Conservation (phyloP, 768 basidiomycete genomes). For the Terana coerulea region DNA sequence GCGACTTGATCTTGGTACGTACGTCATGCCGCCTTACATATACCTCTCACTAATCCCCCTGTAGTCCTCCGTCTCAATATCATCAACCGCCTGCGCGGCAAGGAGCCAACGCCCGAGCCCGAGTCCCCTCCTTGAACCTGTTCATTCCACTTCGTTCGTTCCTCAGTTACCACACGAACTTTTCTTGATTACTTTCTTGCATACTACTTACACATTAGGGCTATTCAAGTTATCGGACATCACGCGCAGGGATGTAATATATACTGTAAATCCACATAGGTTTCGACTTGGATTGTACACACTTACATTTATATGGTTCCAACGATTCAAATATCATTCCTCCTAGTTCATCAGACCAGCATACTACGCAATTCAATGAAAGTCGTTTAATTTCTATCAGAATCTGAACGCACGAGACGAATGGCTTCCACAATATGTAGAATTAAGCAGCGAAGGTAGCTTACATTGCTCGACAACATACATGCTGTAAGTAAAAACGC, state of each 20-base stretch:
- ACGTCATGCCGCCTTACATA: too few species aligned
- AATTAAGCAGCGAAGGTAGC: conserved; percentile 9
- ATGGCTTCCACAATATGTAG: conserved; percentile 1
- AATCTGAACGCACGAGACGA: too few species aligned
- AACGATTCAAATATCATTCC: neutral
- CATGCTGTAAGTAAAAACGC: too few species aligned
- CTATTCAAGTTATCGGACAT: too few species aligned
- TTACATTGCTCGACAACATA: conserved; percentile 7
- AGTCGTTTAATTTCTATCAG: too few species aligned
- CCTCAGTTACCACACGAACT: too few species aligned
- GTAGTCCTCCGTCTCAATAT: conserved; percentile 59
- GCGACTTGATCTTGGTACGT: conserved; percentile 41
- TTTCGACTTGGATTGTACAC: too few species aligned
- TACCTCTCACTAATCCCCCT: neutral
- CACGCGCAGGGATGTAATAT: conserved; percentile 10
- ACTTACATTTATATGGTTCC: too few species aligned
- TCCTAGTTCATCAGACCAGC: too few species aligned
- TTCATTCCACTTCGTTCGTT: too few species aligned
- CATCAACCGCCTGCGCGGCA: conserved; percentile 54
- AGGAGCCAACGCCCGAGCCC: conserved; percentile 52
- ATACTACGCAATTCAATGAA: too few species aligned
- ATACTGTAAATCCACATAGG: conserved; percentile 2
- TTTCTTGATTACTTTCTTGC: neutral
- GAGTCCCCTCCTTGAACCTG: conserved; percentile 20
- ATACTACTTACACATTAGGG: neutral